Conservation (phyloP, 1,284 basidiomycete genomes). For the Leccinum subrobustum region DNA sequence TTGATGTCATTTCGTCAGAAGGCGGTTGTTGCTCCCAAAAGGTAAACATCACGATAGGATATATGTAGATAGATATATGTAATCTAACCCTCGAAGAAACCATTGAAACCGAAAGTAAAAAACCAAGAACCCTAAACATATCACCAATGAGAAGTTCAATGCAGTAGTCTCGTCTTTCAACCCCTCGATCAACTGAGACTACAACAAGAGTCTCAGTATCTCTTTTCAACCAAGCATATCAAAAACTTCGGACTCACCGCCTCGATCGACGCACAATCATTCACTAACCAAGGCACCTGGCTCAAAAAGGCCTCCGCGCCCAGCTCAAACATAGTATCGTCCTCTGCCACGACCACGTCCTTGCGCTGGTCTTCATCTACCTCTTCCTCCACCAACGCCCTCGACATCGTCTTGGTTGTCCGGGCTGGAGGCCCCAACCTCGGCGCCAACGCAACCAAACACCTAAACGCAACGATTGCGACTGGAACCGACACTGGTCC, state of each 20-base stretch:
- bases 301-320: background rate
- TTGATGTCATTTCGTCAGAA: no score
- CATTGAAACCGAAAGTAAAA: no score
- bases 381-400: background rate
- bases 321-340: slow-evolving; percentile 12
- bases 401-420: background rate
- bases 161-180: background rate
- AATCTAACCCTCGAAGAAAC: no score
- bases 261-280: background rate
- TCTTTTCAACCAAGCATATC: background rate
- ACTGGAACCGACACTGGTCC: slow-evolving; percentile 10
- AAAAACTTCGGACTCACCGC: background rate
- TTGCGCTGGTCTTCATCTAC: background rate
- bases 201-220: background rate
- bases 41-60: no score
- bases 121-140: no score
- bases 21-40: no score
- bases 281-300: background rate
- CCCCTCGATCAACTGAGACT: background rate
- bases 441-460: slow-evolving; percentile 8
- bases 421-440: background rate
- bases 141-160: no score
- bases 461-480: slow-evolving; percentile 21
- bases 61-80: no score
- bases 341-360: background rate